Evolutionary conservation across 345 rosid species (phyloP).

Genomic region (Hevea brasiliensis): DNA sequence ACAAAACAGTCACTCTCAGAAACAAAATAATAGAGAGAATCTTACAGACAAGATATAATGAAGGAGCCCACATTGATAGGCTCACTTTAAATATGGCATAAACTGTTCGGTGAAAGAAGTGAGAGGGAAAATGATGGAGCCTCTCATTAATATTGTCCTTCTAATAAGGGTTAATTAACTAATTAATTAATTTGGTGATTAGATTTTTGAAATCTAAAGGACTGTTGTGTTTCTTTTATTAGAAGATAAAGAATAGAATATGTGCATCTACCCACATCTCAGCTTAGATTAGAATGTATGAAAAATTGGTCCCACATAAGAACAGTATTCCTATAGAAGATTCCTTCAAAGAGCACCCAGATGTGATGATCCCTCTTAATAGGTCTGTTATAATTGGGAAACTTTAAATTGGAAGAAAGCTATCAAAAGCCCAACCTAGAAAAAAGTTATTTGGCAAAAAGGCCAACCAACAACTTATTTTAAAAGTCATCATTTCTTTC

Average conservation of each 20-base stretch:
- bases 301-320: slow-evolving; percentile 21
- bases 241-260: slow-evolving; percentile 14
- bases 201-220: slow-evolving; percentile 15
- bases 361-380: slow-evolving; percentile 19
- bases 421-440: not conserved
- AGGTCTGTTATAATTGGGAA: slow-evolving; percentile 9
- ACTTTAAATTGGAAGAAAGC: slow-evolving; percentile 9
- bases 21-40: slow-evolving; percentile 61
- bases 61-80: slow-evolving; percentile 38
- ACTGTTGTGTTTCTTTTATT: not conserved
- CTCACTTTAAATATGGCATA: slow-evolving; percentile 20
- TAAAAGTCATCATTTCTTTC: not conserved
- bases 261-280: slow-evolving; percentile 19
- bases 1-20: slow-evolving; percentile 45
- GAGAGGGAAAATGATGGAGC: slow-evolving; percentile 34
- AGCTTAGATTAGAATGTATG: slow-evolving; percentile 5
- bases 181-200: not conserved
- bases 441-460: not conserved
- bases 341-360: slow-evolving; percentile 30
- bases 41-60: slow-evolving; percentile 38
- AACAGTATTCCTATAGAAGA: slow-evolving; percentile 28
- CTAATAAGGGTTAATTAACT: not conserved
- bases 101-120: slow-evolving; percentile 31
- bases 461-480: not conserved
- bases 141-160: slow-evolving; percentile 24